These are phyloP conservation scores for Blastobotrys proliferans DNA, from an alignment of 1,139 yeast genomes.

Conservation along the genomic window DNA sequence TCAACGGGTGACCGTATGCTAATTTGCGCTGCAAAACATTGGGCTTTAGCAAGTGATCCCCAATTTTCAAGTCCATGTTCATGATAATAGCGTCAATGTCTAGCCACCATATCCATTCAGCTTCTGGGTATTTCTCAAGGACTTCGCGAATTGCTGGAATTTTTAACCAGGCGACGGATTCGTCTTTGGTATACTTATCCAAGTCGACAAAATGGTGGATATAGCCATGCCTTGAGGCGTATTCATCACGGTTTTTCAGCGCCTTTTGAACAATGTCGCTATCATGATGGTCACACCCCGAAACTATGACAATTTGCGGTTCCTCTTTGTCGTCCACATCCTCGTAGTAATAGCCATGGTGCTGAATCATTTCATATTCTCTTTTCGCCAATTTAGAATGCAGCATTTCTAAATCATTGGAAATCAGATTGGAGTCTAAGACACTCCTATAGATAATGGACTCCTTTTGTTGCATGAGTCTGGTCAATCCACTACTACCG, in stretches of 20 bases:
- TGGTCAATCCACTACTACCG: not conserved
- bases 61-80: slow-evolving; percentile 26
- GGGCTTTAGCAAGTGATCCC: slow-evolving; percentile 31
- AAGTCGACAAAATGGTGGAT: slow-evolving; percentile 30
- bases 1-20: slow-evolving; percentile 26
- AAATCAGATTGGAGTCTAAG: slow-evolving; percentile 5
- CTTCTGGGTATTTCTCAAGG: slow-evolving; percentile 27
- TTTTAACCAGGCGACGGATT: slow-evolving; percentile 30
- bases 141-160: slow-evolving; percentile 30
- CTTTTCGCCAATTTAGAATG: not conserved
- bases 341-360: not conserved
- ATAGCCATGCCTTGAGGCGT: slow-evolving; percentile 32
- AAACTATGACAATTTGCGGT: slow-evolving; percentile 27
- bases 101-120: slow-evolving; percentile 36
- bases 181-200: slow-evolving; percentile 18
- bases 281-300: slow-evolving; percentile 32
- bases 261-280: slow-evolving; percentile 27
- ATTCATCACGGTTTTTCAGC: slow-evolving; percentile 32
- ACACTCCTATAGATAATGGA: not conserved
- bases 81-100: slow-evolving; percentile 26
- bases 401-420: slow-evolving; percentile 6
- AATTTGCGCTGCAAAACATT: slow-evolving; percentile 25
- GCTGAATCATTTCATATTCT: not conserved
- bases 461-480: not conserved
- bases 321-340: not conserved